Conservation (phyloP, 345 rosid species). For the Lepidium africanum region DNA sequence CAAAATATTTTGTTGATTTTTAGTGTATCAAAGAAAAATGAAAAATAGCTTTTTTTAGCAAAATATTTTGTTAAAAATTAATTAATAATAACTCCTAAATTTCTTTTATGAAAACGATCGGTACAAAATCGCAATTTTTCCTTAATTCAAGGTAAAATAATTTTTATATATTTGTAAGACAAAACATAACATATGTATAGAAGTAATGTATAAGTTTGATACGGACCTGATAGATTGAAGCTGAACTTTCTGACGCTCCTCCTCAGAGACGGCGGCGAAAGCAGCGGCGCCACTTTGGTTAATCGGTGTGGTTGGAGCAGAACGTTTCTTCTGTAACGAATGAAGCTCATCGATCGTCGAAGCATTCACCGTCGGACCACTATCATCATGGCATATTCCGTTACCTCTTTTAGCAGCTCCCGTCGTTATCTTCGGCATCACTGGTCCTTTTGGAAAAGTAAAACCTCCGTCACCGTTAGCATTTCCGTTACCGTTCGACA, state of each 20-base stretch:
- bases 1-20: no score
- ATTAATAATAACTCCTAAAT: not conserved
- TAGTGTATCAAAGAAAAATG: not conserved
- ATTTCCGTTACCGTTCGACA: conserved; percentile 21
- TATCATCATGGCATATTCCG: conserved; percentile 66
- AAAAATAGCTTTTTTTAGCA: not conserved
- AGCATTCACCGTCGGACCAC: conserved; percentile 63
- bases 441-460: conserved; percentile 30
- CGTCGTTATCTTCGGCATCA: conserved; percentile 30
- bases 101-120: conserved; percentile 2
- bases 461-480: conserved; percentile 34
- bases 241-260: conserved; percentile 77
- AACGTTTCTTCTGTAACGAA: conserved; percentile 78
- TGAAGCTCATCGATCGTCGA: conserved; percentile 94
- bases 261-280: conserved; percentile 42
- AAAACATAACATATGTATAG: not conserved
- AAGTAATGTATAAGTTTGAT: not conserved
- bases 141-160: not conserved
- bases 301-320: conserved; percentile 74
- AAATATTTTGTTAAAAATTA: not conserved
- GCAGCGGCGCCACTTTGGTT: conserved; percentile 34
- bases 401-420: conserved; percentile 27
- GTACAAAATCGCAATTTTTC: conserved; percentile 8
- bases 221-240: conserved; percentile 87
- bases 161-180: no score